Evolutionary conservation across 805 yeast species (phyloP), one percentile per base, ranked within the genome.

Genomic region (Starmera quercuum): DNA sequence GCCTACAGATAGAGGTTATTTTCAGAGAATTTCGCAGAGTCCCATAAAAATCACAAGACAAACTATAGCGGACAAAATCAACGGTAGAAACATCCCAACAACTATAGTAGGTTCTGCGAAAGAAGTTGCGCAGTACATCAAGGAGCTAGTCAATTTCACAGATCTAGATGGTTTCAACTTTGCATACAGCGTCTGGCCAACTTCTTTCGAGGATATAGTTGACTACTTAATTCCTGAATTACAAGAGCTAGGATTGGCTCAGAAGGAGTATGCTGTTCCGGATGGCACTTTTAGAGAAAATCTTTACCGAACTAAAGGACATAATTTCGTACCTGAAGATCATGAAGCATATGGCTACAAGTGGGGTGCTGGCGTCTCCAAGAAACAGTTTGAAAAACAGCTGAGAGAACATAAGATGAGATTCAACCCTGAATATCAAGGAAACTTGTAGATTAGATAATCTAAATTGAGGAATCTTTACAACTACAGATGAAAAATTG

Each of bases 131-230:
- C 63, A 64, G 35, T 54, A 56, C 29, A 51, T 64, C 27, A 63
- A 62, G 39, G 37, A 49, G 31, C 64, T 67, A 66, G 61, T 59
- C 8, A 63, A 63, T 17, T 43, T 51, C 9, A 53, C 64, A 7
- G 64, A 55, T 30, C 54, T 64, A 10, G 70, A 64, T 37, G 70
- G 70, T 2, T 64, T 64, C 43, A 64, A 64, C 34, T 51, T 64
- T 31, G 58, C 64, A 5, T 59, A 64, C 40, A 56, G 63, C 9
- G 41, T 59, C 12, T 35, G 51, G 10, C 70, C 69, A 15, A 62
- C 57, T 7, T 42, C 59, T 10, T 64, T 58, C 38, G 63, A 63
- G 40, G 67, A 64, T n/a, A 40, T 63, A 13, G 59, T 61, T 18
- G 58, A 63, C 14, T 40, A 41, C 21, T 44, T 63, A 26, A 39